phyloP scores from a whole-genome alignment of 345 rosid species.

The Sapria himalayana region DNA sequence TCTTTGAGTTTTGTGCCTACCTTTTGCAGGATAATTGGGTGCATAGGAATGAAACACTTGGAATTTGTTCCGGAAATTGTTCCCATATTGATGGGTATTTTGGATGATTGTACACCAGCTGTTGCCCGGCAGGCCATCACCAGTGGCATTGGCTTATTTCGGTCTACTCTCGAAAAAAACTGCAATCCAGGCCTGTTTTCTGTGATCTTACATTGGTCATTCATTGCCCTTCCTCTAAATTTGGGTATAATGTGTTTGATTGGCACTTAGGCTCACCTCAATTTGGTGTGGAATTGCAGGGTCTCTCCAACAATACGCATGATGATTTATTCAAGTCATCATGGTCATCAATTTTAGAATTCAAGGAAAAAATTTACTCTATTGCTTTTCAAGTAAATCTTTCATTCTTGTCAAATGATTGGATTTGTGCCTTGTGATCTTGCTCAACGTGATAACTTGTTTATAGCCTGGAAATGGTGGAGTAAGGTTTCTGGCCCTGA shows the following conservation, averaged over 20 bases:
- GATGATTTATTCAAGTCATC: constrained; percentile 46
- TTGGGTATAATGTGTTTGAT: neutral
- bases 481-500: constrained; percentile 49
- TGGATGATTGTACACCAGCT: constrained; percentile 64
- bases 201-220: constrained; percentile 2
- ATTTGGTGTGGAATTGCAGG: constrained; percentile 31
- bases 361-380: constrained; percentile 66
- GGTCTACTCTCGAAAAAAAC: constrained; percentile 33
- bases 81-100: constrained; percentile 43
- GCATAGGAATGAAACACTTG: constrained; percentile 47
- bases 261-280: no score
- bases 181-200: constrained; percentile 40
- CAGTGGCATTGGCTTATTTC: constrained; percentile 45
- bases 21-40: constrained; percentile 71
- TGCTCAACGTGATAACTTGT: constrained; percentile 11
- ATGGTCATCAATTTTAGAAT: constrained; percentile 62
- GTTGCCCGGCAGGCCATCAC: constrained; percentile 71
- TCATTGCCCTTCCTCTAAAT: neutral
- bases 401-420: constrained; percentile 6
- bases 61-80: constrained; percentile 60
- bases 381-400: constrained; percentile 55
- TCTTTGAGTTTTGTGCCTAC: no score
- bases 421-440: constrained; percentile 10
- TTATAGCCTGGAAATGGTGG: constrained; percentile 68
- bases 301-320: constrained; percentile 45